Percentiles rank a stretch among this genome's conserved stretches.
Evolutionary conservation across 495 filamentous ascomycete genomes (phyloP).

Genomic region (Aspergillus bridgeri): DNA sequence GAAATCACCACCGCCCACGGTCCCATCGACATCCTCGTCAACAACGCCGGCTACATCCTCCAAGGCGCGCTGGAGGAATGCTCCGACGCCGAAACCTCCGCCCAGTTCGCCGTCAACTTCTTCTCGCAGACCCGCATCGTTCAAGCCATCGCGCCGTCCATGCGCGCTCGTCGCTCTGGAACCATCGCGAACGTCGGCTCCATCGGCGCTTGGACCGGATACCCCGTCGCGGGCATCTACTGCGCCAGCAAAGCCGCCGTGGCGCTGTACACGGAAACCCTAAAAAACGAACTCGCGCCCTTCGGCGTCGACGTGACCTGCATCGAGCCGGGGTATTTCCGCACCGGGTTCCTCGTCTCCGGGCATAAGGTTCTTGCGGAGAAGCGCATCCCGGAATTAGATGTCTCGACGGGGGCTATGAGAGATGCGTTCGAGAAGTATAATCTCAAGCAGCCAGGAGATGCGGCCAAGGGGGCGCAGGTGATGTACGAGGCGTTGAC

Average conservation of each 20-base stretch:
- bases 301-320: slow-evolving; percentile 42
- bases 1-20: slow-evolving; percentile 32
- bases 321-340: slow-evolving; percentile 52
- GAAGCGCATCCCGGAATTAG: slow-evolving; percentile 27
- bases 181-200: slow-evolving; percentile 39
- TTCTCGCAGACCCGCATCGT: slow-evolving; percentile 41
- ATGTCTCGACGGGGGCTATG: slow-evolving; percentile 9
- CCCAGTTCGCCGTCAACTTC: slow-evolving; percentile 33
- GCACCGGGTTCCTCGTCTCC: slow-evolving; percentile 33
- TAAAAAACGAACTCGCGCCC: slow-evolving; percentile 38
- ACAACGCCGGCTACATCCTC: slow-evolving; percentile 45
- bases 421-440: slow-evolving; percentile 14
- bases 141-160: slow-evolving; percentile 44
- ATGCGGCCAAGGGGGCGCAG: slow-evolving; percentile 45
- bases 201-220: slow-evolving; percentile 20
- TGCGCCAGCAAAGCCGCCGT: slow-evolving; percentile 45
- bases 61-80: slow-evolving; percentile 12
- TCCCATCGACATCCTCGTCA: slow-evolving; percentile 47
- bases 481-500: slow-evolving; percentile 48
- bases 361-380: slow-evolving; percentile 12
- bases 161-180: slow-evolving; percentile 42
- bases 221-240: slow-evolving; percentile 33
- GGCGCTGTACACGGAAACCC: slow-evolving; percentile 30
- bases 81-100: slow-evolving; percentile 2
- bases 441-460: slow-evolving; percentile 37